phyloP scores from a whole-genome alignment of 257 asterid species.

The Voacanga thouarsii region DNA sequence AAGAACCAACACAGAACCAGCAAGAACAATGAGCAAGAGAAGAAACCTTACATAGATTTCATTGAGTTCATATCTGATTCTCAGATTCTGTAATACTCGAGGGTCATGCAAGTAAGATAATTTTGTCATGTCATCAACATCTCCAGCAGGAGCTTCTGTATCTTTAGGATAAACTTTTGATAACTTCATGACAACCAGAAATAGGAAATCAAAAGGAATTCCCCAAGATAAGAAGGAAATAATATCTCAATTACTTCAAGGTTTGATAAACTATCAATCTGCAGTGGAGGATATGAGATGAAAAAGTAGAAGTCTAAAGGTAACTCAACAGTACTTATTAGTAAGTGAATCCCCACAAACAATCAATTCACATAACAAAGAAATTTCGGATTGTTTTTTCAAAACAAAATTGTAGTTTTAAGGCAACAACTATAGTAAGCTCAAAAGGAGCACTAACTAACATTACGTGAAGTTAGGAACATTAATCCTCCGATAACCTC shows the following conservation, averaged over 20 bases:
- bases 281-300: background rate
- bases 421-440: background rate
- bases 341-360: background rate
- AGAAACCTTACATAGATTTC: slow-evolving; percentile 70
- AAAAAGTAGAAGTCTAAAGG: background rate
- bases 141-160: slow-evolving; percentile 91
- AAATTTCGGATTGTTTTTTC: too few relatives aligned
- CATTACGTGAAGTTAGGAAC: background rate
- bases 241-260: background rate
- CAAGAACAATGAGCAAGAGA: slow-evolving; percentile 12
- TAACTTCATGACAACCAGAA: slow-evolving; percentile 67
- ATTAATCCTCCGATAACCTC: background rate
- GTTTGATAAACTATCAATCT: background rate
- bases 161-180: slow-evolving; percentile 84
- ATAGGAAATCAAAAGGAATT: background rate
- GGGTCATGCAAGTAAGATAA: slow-evolving; percentile 95
- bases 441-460: background rate
- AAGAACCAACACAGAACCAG: slow-evolving; percentile 16
- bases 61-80: slow-evolving; percentile 85
- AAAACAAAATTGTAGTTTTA: too few relatives aligned
- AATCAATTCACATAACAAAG: too few relatives aligned
- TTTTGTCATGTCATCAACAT: slow-evolving; percentile 99
- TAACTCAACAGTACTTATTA: background rate
- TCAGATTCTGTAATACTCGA: slow-evolving; percentile 87
- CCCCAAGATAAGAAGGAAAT: background rate